phyloP scores from a whole-genome alignment of 1,139 yeast genomes.

The Tardiomyces depauwii region DNA sequence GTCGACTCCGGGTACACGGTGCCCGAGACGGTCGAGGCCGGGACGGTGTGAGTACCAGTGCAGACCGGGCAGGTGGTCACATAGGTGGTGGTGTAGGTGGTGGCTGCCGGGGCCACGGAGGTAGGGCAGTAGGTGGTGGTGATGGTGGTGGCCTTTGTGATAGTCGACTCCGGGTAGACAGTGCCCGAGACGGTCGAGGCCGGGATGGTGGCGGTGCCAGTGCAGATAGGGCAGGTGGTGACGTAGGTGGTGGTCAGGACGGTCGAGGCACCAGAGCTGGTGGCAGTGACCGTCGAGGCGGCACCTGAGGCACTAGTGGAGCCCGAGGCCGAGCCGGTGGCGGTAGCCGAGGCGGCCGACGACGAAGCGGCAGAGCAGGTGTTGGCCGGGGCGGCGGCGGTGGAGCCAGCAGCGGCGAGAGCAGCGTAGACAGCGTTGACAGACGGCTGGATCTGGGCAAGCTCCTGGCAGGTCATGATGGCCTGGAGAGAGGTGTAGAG shows the following conservation, averaged over 20 bases:
- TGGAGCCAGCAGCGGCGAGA: not conserved
- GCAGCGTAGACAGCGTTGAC: not conserved
- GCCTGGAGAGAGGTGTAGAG: not conserved
- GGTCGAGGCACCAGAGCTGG: not conserved
- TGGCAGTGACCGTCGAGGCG: not conserved
- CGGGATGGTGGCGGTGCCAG: not conserved
- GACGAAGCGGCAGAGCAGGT: not conserved
- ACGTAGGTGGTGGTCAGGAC: not conserved
- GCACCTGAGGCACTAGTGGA: not conserved
- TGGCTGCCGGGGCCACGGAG: not conserved
- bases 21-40: not conserved
- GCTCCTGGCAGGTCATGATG: not conserved
- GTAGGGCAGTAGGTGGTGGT: not conserved
- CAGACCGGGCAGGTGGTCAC: not conserved
- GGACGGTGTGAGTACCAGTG: not conserved
- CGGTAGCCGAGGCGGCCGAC: not conserved
- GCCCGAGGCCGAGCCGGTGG: not conserved
- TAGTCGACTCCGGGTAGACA: not conserved
- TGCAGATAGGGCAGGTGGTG: not conserved
- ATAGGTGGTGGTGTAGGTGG: not conserved
- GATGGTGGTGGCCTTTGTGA: not conserved
- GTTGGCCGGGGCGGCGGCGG: not conserved
- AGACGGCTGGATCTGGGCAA: not conserved
- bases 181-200: not conserved
- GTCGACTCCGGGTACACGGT: not conserved